Conservation (phyloP, 2,329 filamentous ascomycete genomes). For the Stylonectria norvegica region DNA sequence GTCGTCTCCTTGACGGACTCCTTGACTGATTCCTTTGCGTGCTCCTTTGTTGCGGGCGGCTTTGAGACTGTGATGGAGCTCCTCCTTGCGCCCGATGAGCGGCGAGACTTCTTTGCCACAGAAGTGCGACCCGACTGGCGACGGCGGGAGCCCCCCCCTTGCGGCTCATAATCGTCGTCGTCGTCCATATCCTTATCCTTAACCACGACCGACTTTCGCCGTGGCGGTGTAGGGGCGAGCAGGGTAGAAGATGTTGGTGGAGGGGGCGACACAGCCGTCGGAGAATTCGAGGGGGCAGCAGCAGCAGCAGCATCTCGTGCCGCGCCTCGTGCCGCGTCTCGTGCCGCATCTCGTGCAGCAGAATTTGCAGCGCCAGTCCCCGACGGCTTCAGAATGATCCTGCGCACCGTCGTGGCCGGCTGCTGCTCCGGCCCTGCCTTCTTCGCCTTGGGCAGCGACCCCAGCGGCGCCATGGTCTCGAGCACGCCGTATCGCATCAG, state of each 20-base stretch:
- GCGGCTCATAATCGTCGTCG: constrained; percentile 45
- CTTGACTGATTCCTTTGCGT: constrained; percentile 13
- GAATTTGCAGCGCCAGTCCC: constrained; percentile 28
- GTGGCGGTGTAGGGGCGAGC: constrained; percentile 24
- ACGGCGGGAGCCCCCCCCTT: constrained; percentile 31
- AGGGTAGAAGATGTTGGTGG: constrained; percentile 16
- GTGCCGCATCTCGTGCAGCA: constrained; percentile 21
- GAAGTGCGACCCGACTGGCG: constrained; percentile 34
- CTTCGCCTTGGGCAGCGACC: constrained; percentile 63
- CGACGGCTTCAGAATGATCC: constrained; percentile 46
- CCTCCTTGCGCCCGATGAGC: constrained; percentile 21
- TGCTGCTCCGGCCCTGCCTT: constrained; percentile 30
- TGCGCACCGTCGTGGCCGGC: constrained; percentile 35
- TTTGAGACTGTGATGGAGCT: constrained; percentile 22
- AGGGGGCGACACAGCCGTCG: constrained; percentile 19
- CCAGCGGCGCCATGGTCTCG: constrained; percentile 79
- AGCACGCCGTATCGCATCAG: constrained; percentile 72
- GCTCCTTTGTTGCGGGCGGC: constrained; percentile 11
- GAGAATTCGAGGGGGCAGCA: constrained; percentile 11
- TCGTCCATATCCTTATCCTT: constrained; percentile 37
- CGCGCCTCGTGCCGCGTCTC: constrained; percentile 8
- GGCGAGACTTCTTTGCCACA: constrained; percentile 27
- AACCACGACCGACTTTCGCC: constrained; percentile 23
- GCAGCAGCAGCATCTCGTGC: constrained; percentile 23
- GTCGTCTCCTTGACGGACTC: constrained; percentile 6